A percentile compares a stretch with the other conserved stretches of the same genome.
These are phyloP conservation scores for Wallacemonas collosoma DNA, from an alignment of 208 protist genomes.

Conservation along the genomic window DNA sequence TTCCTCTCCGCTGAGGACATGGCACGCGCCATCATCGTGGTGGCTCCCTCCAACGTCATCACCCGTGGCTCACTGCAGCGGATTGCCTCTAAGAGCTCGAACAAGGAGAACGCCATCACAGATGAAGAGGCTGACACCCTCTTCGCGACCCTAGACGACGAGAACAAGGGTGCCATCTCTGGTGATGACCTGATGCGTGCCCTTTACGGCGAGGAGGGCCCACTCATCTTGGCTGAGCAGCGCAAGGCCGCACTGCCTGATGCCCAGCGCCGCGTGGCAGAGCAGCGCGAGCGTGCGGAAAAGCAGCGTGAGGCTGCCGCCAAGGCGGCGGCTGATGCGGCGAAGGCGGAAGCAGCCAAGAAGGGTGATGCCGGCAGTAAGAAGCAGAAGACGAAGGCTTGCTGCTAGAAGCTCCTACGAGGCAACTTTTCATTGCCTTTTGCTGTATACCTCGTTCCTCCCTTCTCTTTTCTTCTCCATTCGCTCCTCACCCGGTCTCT, in stretches of 20 bases:
- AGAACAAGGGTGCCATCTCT: slow-evolving; percentile 73
- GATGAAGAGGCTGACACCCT: slow-evolving; percentile 81
- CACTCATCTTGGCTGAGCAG: slow-evolving; percentile 42
- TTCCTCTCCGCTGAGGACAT: slow-evolving; percentile 57
- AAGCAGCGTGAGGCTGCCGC: slow-evolving; percentile 25
- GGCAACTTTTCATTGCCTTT: background rate
- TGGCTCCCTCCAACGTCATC: slow-evolving; percentile 72
- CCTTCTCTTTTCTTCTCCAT: background rate
- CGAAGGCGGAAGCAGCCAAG: slow-evolving; percentile 26
- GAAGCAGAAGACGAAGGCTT: slow-evolving; percentile 26
- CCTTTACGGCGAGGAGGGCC: slow-evolving; percentile 73
- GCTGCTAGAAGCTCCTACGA: slow-evolving; percentile 13
- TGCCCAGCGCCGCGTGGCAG: slow-evolving; percentile 22
- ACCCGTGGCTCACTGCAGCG: slow-evolving; percentile 79
- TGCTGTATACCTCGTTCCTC: background rate
- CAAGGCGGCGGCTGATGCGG: slow-evolving; percentile 7
- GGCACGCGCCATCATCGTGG: slow-evolving; percentile 66
- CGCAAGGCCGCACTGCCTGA: slow-evolving; percentile 43
- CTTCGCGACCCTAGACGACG: slow-evolving; percentile 68
- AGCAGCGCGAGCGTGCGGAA: slow-evolving; percentile 27
- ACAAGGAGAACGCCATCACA: slow-evolving; percentile 44
- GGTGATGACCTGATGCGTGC: slow-evolving; percentile 74
- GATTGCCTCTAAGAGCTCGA: slow-evolving; percentile 43
- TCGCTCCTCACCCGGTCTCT: background rate
- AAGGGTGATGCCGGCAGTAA: slow-evolving; percentile 52